A percentile compares a stretch with the other conserved stretches of the same genome.
phyloP scores from a whole-genome alignment of 169 alveolate species.

The Neospora caninum region DNA sequence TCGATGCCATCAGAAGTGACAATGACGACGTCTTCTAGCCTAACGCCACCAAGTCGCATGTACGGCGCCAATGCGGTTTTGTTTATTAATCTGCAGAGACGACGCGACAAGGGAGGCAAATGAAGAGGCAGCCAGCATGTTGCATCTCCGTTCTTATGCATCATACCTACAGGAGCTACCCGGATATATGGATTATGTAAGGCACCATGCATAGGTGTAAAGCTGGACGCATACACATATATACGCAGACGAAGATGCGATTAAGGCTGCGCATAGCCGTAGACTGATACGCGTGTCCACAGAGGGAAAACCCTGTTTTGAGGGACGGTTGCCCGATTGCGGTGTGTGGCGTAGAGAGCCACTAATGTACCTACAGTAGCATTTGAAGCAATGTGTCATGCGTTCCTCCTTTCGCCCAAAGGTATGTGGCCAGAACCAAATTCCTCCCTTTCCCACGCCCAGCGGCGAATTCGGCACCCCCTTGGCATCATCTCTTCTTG shows the following conservation, averaged over 20 bases:
- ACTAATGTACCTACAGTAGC: no score
- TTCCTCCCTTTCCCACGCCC: no score
- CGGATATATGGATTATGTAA: background rate
- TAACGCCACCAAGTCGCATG: slow-evolving; percentile 86
- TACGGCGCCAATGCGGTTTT: slow-evolving; percentile 76
- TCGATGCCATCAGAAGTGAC: slow-evolving; percentile 81
- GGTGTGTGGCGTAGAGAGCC: no score
- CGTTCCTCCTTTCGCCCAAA: no score
- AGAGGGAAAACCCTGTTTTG: background rate
- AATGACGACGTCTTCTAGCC: slow-evolving; percentile 90
- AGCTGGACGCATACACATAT: background rate
- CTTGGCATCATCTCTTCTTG: no score
- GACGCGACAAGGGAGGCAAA: background rate
- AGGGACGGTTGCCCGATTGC: no score
- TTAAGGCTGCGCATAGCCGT: no score
- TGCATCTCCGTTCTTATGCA: background rate
- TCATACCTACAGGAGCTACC: background rate
- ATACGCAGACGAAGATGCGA: background rate
- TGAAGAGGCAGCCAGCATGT: background rate
- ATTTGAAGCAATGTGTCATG: no score
- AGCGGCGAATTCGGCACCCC: no score
- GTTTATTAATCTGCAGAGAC: slow-evolving; percentile 53
- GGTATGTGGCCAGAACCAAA: no score
- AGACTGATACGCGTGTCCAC: background rate
- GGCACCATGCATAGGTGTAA: background rate